Percentiles rank a stretch among this genome's conserved stretches.
These are phyloP conservation scores for Globisporangium cederbergense DNA, from an alignment of 352 stramenopile species.

Conservation along the genomic window DNA sequence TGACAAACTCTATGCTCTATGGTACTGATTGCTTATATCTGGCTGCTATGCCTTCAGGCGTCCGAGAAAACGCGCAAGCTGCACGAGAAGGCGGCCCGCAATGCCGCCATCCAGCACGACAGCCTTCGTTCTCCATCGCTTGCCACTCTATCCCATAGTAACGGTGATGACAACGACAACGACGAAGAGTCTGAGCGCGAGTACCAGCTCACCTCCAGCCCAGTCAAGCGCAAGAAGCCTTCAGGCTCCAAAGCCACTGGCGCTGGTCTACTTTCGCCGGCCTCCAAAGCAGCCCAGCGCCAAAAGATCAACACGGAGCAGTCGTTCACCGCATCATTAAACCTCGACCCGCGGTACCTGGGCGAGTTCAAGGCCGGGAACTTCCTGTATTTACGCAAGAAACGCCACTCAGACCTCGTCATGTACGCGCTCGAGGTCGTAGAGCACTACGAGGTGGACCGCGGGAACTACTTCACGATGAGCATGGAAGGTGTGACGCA, in stretches of 20 bases:
- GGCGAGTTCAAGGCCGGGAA: constrained; percentile 75
- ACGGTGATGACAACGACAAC: constrained; percentile 10
- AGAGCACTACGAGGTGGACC: constrained; percentile 82
- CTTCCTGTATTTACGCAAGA: constrained; percentile 79
- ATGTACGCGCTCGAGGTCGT: constrained; percentile 86
- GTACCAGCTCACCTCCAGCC: neutral
- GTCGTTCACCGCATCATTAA: constrained; percentile 77
- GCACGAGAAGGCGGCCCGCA: constrained; percentile 26
- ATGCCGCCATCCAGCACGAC: constrained; percentile 12
- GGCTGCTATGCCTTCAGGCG: constrained; percentile 23
- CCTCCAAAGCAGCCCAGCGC: constrained; percentile 26
- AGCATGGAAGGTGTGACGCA: constrained; percentile 90
- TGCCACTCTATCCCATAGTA: neutral
- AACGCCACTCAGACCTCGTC: constrained; percentile 55
- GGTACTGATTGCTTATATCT: neutral
- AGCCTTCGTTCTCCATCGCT: constrained; percentile 14
- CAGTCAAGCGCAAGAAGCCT: neutral
- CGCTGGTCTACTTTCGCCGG: constrained; percentile 17
- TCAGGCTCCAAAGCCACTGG: neutral
- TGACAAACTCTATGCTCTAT: neutral
- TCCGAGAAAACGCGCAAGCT: constrained; percentile 56
- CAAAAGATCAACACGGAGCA: constrained; percentile 22
- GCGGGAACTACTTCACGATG: constrained; percentile 91
- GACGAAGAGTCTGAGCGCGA: constrained; percentile 19
- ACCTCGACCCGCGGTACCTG: constrained; percentile 71